A percentile compares a stretch with the other conserved stretches of the same genome.
Conservation (phyloP, 2,329 filamentous ascomycete species). For the Myriosclerotinia duriaeana region DNA sequence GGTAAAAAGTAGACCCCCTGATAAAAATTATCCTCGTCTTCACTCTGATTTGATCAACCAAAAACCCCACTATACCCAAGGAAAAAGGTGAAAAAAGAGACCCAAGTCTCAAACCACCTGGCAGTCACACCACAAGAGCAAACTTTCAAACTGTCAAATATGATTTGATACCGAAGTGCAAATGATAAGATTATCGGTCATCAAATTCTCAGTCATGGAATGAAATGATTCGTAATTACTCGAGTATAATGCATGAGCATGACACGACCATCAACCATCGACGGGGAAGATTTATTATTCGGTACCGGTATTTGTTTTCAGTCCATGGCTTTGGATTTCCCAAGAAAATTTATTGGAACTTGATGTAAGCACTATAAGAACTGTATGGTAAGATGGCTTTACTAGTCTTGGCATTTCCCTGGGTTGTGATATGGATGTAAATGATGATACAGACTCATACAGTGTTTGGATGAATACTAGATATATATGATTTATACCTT, state of each 20-base stretch:
- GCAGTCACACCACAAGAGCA: not conserved
- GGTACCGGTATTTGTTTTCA: not conserved
- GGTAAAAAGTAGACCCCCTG: constrained; percentile 9
- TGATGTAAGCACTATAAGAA: too few species aligned
- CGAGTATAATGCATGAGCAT: not conserved
- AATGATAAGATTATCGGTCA: not conserved
- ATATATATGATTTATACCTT: too few species aligned
- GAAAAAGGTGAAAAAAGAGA: not conserved
- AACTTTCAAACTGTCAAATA: not conserved
- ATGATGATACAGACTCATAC: too few species aligned
- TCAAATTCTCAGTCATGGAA: constrained; percentile 5
- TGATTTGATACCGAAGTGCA: constrained; percentile 9
- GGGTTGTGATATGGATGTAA: not conserved
- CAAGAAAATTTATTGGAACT: not conserved
- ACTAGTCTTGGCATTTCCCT: not conserved
- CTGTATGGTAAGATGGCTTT: too few species aligned
- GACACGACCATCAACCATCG: too few species aligned
- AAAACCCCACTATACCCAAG: not conserved
- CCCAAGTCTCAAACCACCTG: too few species aligned
- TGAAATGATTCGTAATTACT: not conserved
- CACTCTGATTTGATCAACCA: constrained; percentile 15
- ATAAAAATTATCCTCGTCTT: not conserved
- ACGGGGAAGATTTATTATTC: not conserved
- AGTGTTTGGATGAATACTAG: not conserved
- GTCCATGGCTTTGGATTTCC: constrained; percentile 15